Conservation (phyloP, 129 eudicot genomes). For the Centaurea solstitialis region DNA sequence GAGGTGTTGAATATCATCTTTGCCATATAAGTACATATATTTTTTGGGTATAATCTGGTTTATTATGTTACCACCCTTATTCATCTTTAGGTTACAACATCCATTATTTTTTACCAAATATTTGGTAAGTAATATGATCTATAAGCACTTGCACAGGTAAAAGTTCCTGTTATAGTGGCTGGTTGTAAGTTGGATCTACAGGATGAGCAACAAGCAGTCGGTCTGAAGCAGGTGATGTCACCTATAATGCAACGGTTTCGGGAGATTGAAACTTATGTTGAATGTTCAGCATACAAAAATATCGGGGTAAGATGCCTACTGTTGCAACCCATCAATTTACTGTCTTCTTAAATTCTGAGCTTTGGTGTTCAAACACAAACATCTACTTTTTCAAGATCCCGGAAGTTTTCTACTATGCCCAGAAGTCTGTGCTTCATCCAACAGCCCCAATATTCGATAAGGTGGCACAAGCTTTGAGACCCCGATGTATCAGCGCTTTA, state of each 20-base stretch:
- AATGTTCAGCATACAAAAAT: conserved; percentile 67
- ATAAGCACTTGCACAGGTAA: conserved; percentile 54
- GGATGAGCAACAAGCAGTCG: conserved; percentile 71
- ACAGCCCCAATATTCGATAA: conserved; percentile 93
- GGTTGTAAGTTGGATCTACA: conserved; percentile 96
- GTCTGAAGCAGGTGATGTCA: conserved; percentile 86
- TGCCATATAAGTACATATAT: too few relatives aligned
- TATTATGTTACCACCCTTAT: too few relatives aligned
- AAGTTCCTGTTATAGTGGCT: conserved; percentile 91
- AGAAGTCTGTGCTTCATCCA: conserved; percentile 95
- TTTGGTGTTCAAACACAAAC: not conserved
- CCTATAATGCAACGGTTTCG: conserved; percentile 92
- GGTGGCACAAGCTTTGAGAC: conserved; percentile 81
- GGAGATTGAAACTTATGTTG: conserved; percentile 82
- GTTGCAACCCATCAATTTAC: not conserved
- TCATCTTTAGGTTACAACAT: too few relatives aligned
- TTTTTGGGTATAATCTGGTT: too few relatives aligned
- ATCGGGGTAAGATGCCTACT: conserved; percentile 49
- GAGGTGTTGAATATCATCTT: too few relatives aligned
- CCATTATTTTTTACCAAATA: too few relatives aligned
- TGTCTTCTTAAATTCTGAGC: not conserved
- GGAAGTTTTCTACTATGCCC: conserved; percentile 90
- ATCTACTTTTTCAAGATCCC: conserved; percentile 58
- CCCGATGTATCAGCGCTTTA: conserved; percentile 88
- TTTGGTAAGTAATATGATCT: conserved; percentile 16